phyloP scores from a whole-genome alignment of 2,329 filamentous ascomycete genomes.

The Pseudocercospora fuligena region DNA sequence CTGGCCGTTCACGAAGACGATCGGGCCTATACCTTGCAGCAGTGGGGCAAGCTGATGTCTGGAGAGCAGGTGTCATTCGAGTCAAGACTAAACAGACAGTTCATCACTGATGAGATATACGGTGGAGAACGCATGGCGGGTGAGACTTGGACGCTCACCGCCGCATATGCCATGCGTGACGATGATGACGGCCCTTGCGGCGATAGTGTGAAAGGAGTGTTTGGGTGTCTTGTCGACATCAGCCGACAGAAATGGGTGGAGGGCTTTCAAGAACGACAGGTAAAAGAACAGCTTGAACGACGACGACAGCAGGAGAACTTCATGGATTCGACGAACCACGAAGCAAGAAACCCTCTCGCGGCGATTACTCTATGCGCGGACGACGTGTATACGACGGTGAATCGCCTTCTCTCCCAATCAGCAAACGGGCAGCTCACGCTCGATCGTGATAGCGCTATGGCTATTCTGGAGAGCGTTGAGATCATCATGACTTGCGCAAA shows the following conservation, averaged over 20 bases:
- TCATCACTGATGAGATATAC: conserved; percentile 17
- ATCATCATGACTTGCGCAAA: conserved; percentile 36
- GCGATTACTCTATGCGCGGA: conserved; percentile 52
- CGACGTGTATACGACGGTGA: conserved; percentile 35
- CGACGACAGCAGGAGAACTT: conserved; percentile 38
- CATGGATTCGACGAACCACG: conserved; percentile 44
- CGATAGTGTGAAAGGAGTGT: conserved; percentile 39
- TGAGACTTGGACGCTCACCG: conserved; percentile 17
- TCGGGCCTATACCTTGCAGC: conserved; percentile 13
- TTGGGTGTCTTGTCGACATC: conserved; percentile 47
- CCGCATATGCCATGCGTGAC: conserved; percentile 18
- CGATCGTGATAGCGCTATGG: conserved; percentile 9
- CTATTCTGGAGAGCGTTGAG: conserved; percentile 32
- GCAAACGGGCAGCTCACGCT: background rate
- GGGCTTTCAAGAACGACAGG: conserved; percentile 43
- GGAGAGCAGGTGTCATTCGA: conserved; percentile 37
- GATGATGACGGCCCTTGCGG: conserved; percentile 4
- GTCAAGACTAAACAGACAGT: conserved; percentile 26
- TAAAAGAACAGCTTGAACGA: conserved; percentile 45
- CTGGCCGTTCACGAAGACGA: conserved; percentile 25
- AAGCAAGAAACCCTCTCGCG: conserved; percentile 50
- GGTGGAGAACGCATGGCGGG: conserved; percentile 20
- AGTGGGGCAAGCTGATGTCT: conserved; percentile 22
- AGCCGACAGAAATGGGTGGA: conserved; percentile 47
- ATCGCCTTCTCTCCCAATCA: conserved; percentile 7